Evolutionary conservation across 2,329 filamentous ascomycete species (phyloP).

Genomic region (Paracoccidioides brasiliensis): DNA sequence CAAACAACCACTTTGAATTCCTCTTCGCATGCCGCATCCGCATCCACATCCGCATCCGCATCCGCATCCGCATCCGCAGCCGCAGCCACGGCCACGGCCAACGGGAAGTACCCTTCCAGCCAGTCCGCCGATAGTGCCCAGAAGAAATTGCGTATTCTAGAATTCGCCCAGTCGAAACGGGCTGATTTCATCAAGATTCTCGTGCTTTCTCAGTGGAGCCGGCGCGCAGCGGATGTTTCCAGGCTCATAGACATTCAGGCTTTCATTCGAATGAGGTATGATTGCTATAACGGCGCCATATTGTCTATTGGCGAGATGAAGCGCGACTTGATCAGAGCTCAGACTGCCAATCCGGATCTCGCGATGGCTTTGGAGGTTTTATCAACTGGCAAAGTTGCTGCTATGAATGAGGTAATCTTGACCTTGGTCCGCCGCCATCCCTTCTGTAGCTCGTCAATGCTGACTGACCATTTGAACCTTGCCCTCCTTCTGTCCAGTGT

Average conservation of each 20-base stretch:
- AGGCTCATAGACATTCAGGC: constrained; percentile 77
- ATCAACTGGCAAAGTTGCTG: constrained; percentile 60
- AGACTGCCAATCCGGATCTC: constrained; percentile 79
- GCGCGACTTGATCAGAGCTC: constrained; percentile 54
- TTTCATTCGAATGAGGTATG: constrained; percentile 54
- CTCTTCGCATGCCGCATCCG: constrained; percentile 11
- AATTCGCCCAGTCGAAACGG: constrained; percentile 67
- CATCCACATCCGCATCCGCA: constrained; percentile 15
- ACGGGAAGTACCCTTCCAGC: constrained; percentile 10
- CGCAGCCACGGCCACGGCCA: constrained; percentile 16
- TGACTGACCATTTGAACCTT: not conserved
- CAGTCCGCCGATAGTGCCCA: constrained; percentile 47
- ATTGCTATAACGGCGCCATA: constrained; percentile 47
- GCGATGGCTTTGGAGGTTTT: constrained; percentile 78
- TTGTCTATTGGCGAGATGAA: constrained; percentile 59
- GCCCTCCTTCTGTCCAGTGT: constrained; percentile 36
- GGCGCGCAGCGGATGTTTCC: constrained; percentile 63
- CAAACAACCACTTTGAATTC: constrained; percentile 41
- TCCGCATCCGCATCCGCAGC: constrained; percentile 14
- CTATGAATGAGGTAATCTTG: constrained; percentile 58
- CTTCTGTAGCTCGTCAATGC: not conserved
- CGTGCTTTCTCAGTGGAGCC: constrained; percentile 82
- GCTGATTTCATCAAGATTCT: constrained; percentile 86
- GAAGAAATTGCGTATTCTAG: constrained; percentile 63
- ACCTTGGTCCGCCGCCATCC: too few species aligned